Evolutionary conservation across 805 yeast species (phyloP), one percentile per base, ranked within the genome.

Genomic region (Sugiyamaella chiloensis): DNA sequence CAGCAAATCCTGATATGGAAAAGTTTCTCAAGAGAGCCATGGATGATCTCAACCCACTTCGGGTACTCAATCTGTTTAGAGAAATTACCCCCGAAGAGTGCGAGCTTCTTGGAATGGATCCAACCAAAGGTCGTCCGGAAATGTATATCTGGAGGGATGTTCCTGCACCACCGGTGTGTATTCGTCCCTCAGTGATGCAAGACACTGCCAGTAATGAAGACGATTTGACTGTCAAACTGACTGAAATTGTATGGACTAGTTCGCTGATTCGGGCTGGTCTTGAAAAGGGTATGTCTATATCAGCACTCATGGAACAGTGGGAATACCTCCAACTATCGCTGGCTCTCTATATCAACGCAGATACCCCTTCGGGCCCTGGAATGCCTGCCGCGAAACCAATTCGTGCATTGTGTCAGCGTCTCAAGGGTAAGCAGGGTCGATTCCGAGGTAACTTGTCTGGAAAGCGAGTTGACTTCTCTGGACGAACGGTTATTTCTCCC

Each of bases 141-240:
- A 87, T 85, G 76, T 93, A 90, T 65, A 80, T 93, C 32, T 93
- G 99, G 99, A 79, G 96, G 62, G 93, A 90, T 63, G 75, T 93
- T 46, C 99, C 99, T 0, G 98, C 98, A 0, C 99, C 99, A 1
- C 99, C 99, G 0, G 97, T 95, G 16, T 93, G 99, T 74, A 93
- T 93, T 47, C 80, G 99, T 56, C 99, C 99, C 2, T 90, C 98
- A 3, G 98, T 93, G 24, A 88, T 87, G 90, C 89, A 87, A 63
- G 95, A 86, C 56, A 78, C 83, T 4, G 93, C 95, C 26, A 84
- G 95, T 16, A 93, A 93, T 67, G 99, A 93, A 70, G 99, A 93
- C 68, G 99, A 95, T 68, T 72, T 93, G 55, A 93, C 99, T 0
- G 96, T 90, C 26, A 93, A 93, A 63, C 72, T 93, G 50, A 88